Base-by-base conservation (phyloP, 257 asterid species). In the Solanum sejunctum region DNA sequence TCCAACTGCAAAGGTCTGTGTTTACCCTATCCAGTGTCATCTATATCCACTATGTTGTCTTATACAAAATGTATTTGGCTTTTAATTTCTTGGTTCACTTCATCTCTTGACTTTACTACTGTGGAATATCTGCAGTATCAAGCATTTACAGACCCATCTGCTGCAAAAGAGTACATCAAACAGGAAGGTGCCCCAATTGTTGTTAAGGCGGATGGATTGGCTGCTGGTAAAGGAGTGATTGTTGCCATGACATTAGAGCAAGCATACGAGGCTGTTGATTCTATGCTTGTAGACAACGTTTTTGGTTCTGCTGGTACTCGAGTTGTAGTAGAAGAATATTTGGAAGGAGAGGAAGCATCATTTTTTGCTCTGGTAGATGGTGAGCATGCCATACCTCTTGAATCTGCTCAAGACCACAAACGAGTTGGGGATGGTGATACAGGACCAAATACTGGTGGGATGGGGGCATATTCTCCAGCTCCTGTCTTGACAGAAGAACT, bases 401-500 rank as follows among this genome's bases (percentile, higher is more conserved):
- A 94, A 91, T 96, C 99, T 9, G 99, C 99, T 73, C 99, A 96
- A 88, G 99, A 96, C 87, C 98, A 96, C 86, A 96, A 96, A 92
- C 93, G 99, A 89, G 98, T 93, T 2, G 98, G 98, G 41, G 99
- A 93, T 52, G 98, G 97, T 20, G 99, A 96, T 85, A 89, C 92
- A 12, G 99, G 99, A 36, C 96, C 97, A 16, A 96, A 96, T 90
- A 96, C 99, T 32, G 99, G 99, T 84, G 99, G 99, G 81, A 96
- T 93, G 99, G 99, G 99, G 69, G 98, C 99, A 32, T 96, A 94
- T 88, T 96, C 98, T 80, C 99, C 99, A 2, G 99, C 99, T 55
- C 98, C 99, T 12, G 87, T 96, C 82, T 84, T 96, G 91, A 96
- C 99, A 7, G 91, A 91, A 84, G 93, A 94, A 84, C 96, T 96